Conservation (phyloP, 805 yeast genomes). For the Wickerhamiella galacta region DNA sequence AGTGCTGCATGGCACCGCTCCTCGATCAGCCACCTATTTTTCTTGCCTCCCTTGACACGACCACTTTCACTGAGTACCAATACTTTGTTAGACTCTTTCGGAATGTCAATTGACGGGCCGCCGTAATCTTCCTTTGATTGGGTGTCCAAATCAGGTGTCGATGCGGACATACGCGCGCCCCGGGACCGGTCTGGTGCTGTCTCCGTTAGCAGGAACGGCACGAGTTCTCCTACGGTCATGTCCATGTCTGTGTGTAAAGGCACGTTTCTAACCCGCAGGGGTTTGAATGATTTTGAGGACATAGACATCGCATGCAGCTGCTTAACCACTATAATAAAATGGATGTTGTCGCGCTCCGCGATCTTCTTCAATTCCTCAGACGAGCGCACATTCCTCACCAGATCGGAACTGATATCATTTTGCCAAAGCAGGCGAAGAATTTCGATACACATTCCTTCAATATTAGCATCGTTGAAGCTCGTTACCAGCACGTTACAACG, state of each 20-base stretch:
- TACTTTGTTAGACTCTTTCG: not conserved
- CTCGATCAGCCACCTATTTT: slow-evolving; percentile 66
- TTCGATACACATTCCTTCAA: slow-evolving; percentile 47
- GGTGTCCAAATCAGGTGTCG: too few relatives aligned
- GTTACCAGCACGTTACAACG: slow-evolving; percentile 4
- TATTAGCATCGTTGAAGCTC: slow-evolving; percentile 22
- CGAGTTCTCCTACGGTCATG: slow-evolving; percentile 50
- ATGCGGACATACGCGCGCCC: too few relatives aligned
- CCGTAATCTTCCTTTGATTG: too few relatives aligned
- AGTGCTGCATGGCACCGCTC: slow-evolving; percentile 54
- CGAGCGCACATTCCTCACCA: slow-evolving; percentile 23
- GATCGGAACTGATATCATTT: slow-evolving; percentile 63
- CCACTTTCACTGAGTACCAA: slow-evolving; percentile 68
- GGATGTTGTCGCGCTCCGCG: slow-evolving; percentile 55
- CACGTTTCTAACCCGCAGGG: slow-evolving; percentile 54
- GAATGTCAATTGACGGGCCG: too few relatives aligned
- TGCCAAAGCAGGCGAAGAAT: slow-evolving; percentile 56
- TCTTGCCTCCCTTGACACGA: slow-evolving; percentile 49
- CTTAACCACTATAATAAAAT: slow-evolving; percentile 62
- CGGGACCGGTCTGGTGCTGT: too few relatives aligned
- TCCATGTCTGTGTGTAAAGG: slow-evolving; percentile 50
- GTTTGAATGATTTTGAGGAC: slow-evolving; percentile 46
- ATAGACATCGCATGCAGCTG: slow-evolving; percentile 32
- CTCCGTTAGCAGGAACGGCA: slow-evolving; percentile 27
- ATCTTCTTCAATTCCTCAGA: slow-evolving; percentile 48